Conservation (phyloP, 805 yeast genomes). For the Saturnispora hagleri region DNA sequence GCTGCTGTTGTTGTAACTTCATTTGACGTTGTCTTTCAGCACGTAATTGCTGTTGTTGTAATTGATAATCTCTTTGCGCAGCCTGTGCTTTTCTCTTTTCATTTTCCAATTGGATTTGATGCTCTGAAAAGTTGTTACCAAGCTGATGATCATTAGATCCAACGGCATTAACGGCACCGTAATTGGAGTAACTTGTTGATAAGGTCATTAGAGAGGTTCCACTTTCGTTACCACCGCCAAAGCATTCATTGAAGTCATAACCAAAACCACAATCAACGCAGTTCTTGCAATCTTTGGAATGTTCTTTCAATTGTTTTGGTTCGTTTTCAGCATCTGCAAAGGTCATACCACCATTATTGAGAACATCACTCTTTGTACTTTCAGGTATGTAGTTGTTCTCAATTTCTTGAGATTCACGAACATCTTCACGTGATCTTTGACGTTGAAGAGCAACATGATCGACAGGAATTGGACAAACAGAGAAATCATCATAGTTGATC, state of each 20-base stretch:
- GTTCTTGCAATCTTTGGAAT: conserved; percentile 21
- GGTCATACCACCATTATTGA: conserved; percentile 5
- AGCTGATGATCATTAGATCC: not conserved
- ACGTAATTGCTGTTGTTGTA: conserved; percentile 8
- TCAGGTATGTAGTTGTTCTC: conserved; percentile 25
- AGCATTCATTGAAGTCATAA: conserved; percentile 4
- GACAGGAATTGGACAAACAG: conserved; percentile 27
- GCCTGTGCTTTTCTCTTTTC: conserved; percentile 5
- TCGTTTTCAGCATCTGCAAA: not conserved
- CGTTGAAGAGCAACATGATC: conserved; percentile 27
- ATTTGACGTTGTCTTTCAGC: conserved; percentile 7
- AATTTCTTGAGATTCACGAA: conserved; percentile 21
- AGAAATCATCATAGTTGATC: conserved; percentile 10
- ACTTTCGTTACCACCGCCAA: conserved; percentile 8
- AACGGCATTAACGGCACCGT: not conserved
- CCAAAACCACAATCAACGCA: conserved; percentile 24
- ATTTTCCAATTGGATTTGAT: conserved; percentile 7
- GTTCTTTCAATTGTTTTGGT: conserved; percentile 6
- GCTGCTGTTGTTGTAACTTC: conserved; percentile 9
- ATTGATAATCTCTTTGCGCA: conserved; percentile 6
- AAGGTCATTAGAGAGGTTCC: conserved; percentile 8
- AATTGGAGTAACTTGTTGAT: conserved; percentile 2
- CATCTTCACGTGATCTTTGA: conserved; percentile 23
- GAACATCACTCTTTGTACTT: conserved; percentile 7
- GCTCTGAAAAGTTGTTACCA: not conserved